Conservation (phyloP, 106 monocot species). For the Ottelia alismoides region DNA sequence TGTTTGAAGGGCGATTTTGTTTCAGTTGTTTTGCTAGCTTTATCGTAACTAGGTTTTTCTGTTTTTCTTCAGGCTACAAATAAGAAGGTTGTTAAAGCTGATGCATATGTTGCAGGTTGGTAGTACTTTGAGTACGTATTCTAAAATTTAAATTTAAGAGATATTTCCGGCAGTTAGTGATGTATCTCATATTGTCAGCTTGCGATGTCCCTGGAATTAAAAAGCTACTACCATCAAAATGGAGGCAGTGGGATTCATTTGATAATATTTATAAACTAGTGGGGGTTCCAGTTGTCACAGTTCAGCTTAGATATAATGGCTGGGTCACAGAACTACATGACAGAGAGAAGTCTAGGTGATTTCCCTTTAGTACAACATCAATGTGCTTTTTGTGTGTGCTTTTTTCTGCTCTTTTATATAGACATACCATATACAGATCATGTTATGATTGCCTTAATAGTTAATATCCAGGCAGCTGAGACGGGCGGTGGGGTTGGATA, state of each 20-base stretch:
- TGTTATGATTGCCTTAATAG: too few species aligned
- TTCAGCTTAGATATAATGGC: constrained; percentile 93
- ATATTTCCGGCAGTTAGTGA: neutral
- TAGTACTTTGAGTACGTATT: too few species aligned
- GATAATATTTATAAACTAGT: constrained; percentile 81
- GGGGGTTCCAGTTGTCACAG: constrained; percentile 95
- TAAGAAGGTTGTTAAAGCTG: constrained; percentile 74
- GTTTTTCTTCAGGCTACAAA: constrained; percentile 54
- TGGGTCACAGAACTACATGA: constrained; percentile 94
- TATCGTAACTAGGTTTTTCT: neutral
- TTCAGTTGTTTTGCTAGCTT: neutral
- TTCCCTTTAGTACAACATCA: too few species aligned
- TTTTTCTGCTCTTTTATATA: too few species aligned
- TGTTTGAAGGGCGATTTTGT: neutral
- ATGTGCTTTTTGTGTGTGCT: too few species aligned
- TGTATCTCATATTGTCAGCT: constrained; percentile 27
- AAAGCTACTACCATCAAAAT: constrained; percentile 74
- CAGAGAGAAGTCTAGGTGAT: constrained; percentile 69
- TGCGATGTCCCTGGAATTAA: constrained; percentile 99
- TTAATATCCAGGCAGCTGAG: constrained; percentile 47
- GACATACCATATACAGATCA: too few species aligned
- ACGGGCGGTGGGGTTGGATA: constrained; percentile 83
- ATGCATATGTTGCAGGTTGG: constrained; percentile 95
- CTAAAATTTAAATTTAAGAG: too few species aligned
- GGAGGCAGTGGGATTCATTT: constrained; percentile 86